A percentile compares a stretch with the other conserved stretches of the same genome.
phyloP scores from a whole-genome alignment of 345 rosid genomes.

The Lepidium africanum region DNA sequence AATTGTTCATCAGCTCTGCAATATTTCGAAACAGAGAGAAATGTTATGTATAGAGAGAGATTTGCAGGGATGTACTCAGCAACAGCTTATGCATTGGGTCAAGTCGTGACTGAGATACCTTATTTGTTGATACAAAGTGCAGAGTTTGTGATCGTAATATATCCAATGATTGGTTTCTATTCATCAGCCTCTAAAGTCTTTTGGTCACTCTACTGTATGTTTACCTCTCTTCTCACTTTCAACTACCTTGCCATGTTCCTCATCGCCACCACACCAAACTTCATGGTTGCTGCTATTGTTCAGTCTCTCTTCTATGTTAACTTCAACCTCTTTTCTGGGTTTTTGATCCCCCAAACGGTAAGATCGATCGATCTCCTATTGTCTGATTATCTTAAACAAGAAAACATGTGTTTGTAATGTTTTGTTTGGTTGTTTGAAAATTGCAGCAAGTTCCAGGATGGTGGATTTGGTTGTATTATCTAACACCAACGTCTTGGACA shows the following conservation, averaged over 20 bases:
- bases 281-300: slow-evolving; percentile 46
- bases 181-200: slow-evolving; percentile 48
- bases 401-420: not conserved
- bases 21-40: slow-evolving; percentile 47
- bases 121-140: slow-evolving; percentile 42
- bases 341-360: slow-evolving; percentile 62
- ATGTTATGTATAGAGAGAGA: slow-evolving; percentile 66
- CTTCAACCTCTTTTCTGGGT: slow-evolving; percentile 61
- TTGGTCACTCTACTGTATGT: slow-evolving; percentile 61
- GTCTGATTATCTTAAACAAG: not conserved
- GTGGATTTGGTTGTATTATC: slow-evolving; percentile 79
- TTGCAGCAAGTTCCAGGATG: slow-evolving; percentile 64
- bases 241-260: slow-evolving; percentile 71
- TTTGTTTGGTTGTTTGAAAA: not conserved
- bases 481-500: slow-evolving; percentile 71
- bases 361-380: slow-evolving; percentile 15
- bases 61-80: slow-evolving; percentile 87
- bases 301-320: slow-evolving; percentile 35
- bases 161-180: slow-evolving; percentile 69
- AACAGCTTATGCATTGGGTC: slow-evolving; percentile 61
- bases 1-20: slow-evolving; percentile 62
- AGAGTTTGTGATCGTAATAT: slow-evolving; percentile 37
- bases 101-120: slow-evolving; percentile 67
- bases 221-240: slow-evolving; percentile 44
- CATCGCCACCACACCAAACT: slow-evolving; percentile 58